Evolutionary conservation across 495 filamentous ascomycete species (phyloP).

Genomic region (Aspergillus avenaceus): DNA sequence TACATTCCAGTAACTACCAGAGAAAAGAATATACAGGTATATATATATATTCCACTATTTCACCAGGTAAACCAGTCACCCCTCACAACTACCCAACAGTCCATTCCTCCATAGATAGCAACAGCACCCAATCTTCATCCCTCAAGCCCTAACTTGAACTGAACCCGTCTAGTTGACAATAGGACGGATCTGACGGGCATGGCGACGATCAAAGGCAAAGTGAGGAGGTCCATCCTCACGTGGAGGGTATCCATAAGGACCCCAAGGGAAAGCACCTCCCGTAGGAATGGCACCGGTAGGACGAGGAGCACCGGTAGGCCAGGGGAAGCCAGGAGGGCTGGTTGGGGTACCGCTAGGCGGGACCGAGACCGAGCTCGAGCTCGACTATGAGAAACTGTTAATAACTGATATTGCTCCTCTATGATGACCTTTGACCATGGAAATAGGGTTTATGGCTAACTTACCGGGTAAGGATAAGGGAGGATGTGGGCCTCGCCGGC

Average conservation of each 20-base stretch:
- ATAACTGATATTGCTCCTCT: too few relatives aligned
- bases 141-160: not conserved
- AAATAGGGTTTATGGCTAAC: too few relatives aligned
- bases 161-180: constrained; percentile 12
- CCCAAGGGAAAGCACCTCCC: not conserved
- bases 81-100: too few relatives aligned
- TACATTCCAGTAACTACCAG: too few relatives aligned
- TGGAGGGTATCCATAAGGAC: too few relatives aligned
- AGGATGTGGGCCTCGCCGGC: not conserved
- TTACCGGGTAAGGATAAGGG: not conserved
- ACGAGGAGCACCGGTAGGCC: not conserved
- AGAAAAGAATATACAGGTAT: too few relatives aligned
- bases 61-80: too few relatives aligned
- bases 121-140: too few relatives aligned
- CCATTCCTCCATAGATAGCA: too few relatives aligned
- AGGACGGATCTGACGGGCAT: constrained; percentile 27
- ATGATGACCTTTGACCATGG: too few relatives aligned
- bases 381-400: too few relatives aligned
- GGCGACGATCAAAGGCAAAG: constrained; percentile 18
- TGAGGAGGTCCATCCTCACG: not conserved
- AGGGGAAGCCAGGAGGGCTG: not conserved
- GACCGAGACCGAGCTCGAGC: not conserved
- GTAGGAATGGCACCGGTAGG: not conserved
- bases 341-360: constrained; percentile 5
- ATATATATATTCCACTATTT: too few relatives aligned